Base-by-base conservation (phyloP, 2,329 filamentous ascomycete genomes). In the Colletotrichum sojae region DNA sequence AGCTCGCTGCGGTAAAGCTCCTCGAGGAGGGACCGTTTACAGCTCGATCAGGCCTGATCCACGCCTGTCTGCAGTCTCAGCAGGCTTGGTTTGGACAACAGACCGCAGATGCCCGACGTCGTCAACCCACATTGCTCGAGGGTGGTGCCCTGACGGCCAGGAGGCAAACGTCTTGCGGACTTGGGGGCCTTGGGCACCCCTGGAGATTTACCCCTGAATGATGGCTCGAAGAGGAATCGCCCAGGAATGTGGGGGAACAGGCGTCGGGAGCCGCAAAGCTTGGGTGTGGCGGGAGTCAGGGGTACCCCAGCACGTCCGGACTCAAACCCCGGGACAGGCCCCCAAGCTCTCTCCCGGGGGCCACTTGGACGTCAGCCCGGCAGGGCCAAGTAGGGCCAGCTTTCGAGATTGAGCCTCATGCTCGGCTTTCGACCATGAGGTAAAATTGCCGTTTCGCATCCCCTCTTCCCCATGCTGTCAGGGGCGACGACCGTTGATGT, bases 241-340 rank as follows among this genome's bases (percentile, higher is more conserved):
- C 51, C 63, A 55, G 51, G 56, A 67, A 61, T 67, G 43, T 62
- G 63, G 63, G 63, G 57, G 63, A 56, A 46, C 31, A 55, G 22
- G 27, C 27, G 56, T 62, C 43, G 63, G 40, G 57, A 62, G 57
- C 57, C 57, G 56, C 63, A 67, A 62, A 67, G 63, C 63, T 55
- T 67, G 49, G 57, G 20, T 16, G 12, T 27, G 39, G 54, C 40
- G 10, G 15, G 20, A 5, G n/a, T 12, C 57, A 56, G 18, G 63
- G 63, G 25, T 61, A 55, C 46, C 49, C 56, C 40, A 5, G 63
- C n/a, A 8, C 18, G 16, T 10, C 31, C n/a, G 40, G 25, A 56
- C 5, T n/a, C 40, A 10, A 16, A 12, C n/a, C 56, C 36, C 51
- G 9, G 22, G 18, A 45, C 52, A 49, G 15, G 36, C 18, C 18